Evolutionary conservation across 805 yeast species (phyloP).

Genomic region (Teunomyces kruisii): DNA sequence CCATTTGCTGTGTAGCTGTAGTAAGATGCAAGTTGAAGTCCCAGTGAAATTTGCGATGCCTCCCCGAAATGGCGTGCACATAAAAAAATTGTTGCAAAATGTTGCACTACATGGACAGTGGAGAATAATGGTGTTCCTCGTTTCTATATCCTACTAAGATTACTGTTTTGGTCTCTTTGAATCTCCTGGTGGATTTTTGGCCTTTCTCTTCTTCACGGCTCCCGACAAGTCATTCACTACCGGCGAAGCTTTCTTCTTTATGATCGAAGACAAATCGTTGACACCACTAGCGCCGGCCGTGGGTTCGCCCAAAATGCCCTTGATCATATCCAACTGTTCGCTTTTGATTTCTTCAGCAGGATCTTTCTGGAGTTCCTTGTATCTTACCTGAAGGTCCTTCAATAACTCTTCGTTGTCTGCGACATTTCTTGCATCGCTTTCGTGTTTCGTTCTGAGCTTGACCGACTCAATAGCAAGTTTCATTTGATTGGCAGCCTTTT

Average conservation of each 20-base stretch:
- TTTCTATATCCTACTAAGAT: background rate
- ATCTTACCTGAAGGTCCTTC: constrained; percentile 55
- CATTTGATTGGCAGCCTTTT: constrained; percentile 55
- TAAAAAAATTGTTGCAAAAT: background rate
- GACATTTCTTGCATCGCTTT: constrained; percentile 40
- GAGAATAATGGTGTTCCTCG: background rate
- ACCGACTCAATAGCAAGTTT: constrained; percentile 48
- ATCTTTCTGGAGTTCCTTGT: constrained; percentile 53
- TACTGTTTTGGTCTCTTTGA: constrained; percentile 1
- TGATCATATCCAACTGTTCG: constrained; percentile 53
- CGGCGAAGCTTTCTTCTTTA: constrained; percentile 47
- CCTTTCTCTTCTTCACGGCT: constrained; percentile 54
- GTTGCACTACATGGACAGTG: too few relatives aligned
- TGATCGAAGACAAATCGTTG: constrained; percentile 63
- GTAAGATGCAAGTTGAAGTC: background rate
- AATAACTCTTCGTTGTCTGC: constrained; percentile 48
- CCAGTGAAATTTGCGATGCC: constrained; percentile 1
- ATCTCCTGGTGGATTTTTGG: constrained; percentile 2
- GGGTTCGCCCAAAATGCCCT: constrained; percentile 57
- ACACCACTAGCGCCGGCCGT: constrained; percentile 29
- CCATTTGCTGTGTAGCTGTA: background rate
- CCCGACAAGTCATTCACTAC: constrained; percentile 12
- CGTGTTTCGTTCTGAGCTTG: constrained; percentile 41
- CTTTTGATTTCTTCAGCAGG: constrained; percentile 48
- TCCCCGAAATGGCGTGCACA: background rate